Percentiles rank a stretch among this genome's conserved stretches.
These are phyloP conservation scores for Cordia subcordata DNA, from an alignment of 257 asterid species.

Conservation along the genomic window DNA sequence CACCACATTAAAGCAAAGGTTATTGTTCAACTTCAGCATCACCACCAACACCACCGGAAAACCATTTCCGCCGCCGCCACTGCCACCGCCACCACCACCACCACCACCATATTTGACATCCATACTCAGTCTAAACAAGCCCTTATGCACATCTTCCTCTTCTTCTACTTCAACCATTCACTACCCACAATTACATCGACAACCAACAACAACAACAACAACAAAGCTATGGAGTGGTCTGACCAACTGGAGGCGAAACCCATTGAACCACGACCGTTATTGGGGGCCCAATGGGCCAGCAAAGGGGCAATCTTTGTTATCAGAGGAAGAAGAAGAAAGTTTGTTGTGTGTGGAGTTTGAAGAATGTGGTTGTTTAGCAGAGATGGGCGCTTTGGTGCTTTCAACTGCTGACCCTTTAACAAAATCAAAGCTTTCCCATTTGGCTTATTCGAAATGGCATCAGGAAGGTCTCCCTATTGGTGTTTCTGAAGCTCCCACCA, in stretches of 20 bases:
- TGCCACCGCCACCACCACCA: slow-evolving; percentile 9
- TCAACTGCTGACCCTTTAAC: slow-evolving; percentile 66
- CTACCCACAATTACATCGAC: slow-evolving; percentile 32
- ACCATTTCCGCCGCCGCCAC: not conserved
- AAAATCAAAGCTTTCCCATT: slow-evolving; percentile 77
- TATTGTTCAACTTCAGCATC: slow-evolving; percentile 9
- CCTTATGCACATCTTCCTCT: slow-evolving; percentile 11
- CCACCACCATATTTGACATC: not conserved
- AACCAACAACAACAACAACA: not conserved
- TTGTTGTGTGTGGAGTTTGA: not conserved
- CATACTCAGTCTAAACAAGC: slow-evolving; percentile 12
- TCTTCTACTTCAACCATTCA: slow-evolving; percentile 24
- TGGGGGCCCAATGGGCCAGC: slow-evolving; percentile 90
- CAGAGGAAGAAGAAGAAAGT: slow-evolving; percentile 9
- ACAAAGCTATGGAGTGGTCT: slow-evolving; percentile 74
- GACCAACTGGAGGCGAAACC: slow-evolving; percentile 60
- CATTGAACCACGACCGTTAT: slow-evolving; percentile 53
- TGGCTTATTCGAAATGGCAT: slow-evolving; percentile 65
- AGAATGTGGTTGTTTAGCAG: slow-evolving; percentile 62
- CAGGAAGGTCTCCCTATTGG: slow-evolving; percentile 66
- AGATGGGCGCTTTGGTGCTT: slow-evolving; percentile 73
- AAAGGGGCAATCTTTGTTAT: slow-evolving; percentile 1
- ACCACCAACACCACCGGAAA: slow-evolving; percentile 6
- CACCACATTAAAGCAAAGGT: slow-evolving; percentile 8
- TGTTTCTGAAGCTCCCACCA: slow-evolving; percentile 45